phyloP scores from a whole-genome alignment of 768 basidiomycete genomes.

The Amanita brunnescens region DNA sequence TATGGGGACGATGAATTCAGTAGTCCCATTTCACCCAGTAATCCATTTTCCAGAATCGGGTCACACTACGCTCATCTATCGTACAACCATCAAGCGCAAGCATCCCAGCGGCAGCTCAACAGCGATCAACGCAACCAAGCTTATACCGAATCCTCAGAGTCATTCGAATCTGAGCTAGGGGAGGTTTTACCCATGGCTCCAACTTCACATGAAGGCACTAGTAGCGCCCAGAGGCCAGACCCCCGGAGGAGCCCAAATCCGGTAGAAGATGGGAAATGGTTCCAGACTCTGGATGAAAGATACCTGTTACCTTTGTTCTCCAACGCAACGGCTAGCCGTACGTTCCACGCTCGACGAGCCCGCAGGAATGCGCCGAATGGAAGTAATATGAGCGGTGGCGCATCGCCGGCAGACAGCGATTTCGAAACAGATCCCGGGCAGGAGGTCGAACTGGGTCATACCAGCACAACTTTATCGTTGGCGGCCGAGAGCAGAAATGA shows the following conservation, averaged over 20 bases:
- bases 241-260: conserved; percentile 15
- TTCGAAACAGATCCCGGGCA: conserved; percentile 29
- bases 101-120: conserved; percentile 15
- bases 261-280: conserved; percentile 85
- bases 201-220: conserved; percentile 25
- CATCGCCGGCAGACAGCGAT: conserved; percentile 32
- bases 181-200: conserved; percentile 75
- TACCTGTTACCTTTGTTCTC: conserved; percentile 91
- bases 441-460: conserved; percentile 35
- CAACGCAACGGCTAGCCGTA: conserved; percentile 82
- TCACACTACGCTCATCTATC: conserved; percentile 42
- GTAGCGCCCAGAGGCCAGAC: conserved; percentile 10
- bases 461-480: not conserved
- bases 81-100: conserved; percentile 54
- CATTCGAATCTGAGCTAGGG: conserved; percentile 64
- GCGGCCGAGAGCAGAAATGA: conserved; percentile 40
- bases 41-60: conserved; percentile 32
- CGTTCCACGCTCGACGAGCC: conserved; percentile 73
- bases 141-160: conserved; percentile 56
- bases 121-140: conserved; percentile 16
- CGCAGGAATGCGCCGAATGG: conserved; percentile 34
- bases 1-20: conserved; percentile 36
- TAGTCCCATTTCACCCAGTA: conserved; percentile 22
- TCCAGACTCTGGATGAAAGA: conserved; percentile 90
- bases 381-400: conserved; percentile 22